Percentiles rank a stretch among this genome's conserved stretches.
Conservation (phyloP, 495 filamentous ascomycete genomes). For the Tuber calosporum region DNA sequence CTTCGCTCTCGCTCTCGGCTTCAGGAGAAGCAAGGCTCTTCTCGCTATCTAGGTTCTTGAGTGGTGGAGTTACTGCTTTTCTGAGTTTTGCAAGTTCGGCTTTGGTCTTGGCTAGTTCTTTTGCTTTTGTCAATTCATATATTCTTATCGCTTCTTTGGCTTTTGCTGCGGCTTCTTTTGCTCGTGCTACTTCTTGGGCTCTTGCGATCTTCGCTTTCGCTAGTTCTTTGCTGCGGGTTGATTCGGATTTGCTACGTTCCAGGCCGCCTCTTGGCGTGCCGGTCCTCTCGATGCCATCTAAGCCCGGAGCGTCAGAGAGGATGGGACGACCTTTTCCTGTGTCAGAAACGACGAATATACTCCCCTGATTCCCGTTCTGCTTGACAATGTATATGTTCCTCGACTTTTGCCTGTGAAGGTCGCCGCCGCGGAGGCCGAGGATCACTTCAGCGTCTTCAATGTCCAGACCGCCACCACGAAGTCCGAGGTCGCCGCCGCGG, state of each 20-base stretch:
- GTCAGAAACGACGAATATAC: conserved; percentile 20
- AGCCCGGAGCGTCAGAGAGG: neutral
- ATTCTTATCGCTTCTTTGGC: conserved; percentile 12
- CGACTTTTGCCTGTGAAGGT: conserved; percentile 2
- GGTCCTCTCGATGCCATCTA: neutral
- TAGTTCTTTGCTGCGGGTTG: neutral
- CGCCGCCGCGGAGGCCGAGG: neutral
- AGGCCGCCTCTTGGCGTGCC: neutral
- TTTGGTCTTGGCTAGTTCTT: neutral
- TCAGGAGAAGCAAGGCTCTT: conserved; percentile 3
- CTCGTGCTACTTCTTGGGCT: conserved; percentile 1
- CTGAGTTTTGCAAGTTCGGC: neutral
- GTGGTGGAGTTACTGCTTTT: neutral
- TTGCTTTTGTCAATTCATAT: neutral
- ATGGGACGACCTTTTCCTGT: conserved; percentile 15
- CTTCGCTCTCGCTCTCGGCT: conserved; percentile 13
- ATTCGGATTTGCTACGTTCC: neutral
- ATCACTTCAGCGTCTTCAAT: neutral
- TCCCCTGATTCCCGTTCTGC: conserved; percentile 19
- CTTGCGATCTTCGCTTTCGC: conserved; percentile 1
- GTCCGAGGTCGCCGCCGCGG: neutral
- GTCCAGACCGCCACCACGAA: neutral
- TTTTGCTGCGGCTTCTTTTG: conserved; percentile 17
- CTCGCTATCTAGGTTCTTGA: conserved; percentile 9
- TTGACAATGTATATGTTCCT: conserved; percentile 33